Base-by-base conservation (phyloP, 345 rosid genomes). In the Bruguiera parviflora region DNA sequence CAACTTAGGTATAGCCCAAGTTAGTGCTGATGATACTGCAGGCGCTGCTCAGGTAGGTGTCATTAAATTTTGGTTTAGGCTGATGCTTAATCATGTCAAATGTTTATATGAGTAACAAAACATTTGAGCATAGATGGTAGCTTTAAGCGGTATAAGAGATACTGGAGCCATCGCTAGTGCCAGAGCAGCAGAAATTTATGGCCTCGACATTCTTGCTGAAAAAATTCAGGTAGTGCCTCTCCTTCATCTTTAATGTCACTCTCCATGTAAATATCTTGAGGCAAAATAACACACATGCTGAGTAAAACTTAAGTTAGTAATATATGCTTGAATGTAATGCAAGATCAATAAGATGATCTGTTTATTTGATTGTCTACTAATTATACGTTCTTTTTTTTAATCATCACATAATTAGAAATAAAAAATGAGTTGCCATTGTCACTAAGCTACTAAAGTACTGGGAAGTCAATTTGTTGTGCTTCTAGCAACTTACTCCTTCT, bases 181-280 rank as follows among this genome's bases (percentile, higher is more conserved):
- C 63, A 86, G 88, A 60, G 97, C 98, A 62, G 97, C 97, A 66
- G 79, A 83, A 78, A 83, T 94, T 37, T 94, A 94, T 49, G 98
- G 96, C 60, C 92, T 94, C 2, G 76, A 84, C 75, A 77, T 94
- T 80, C 90, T 94, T 58, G 83, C 83, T 4, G 84, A 88, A 69
- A 91, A 91, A 43, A 68, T 94, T 64, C 98, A 91, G 85, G 97
- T 80, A 67, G 80, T 16, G 56, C 60, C 62, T 72, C 65, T 66
- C 21, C 15, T 29, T 35, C 22, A 43, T 7, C 29, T 53, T 69
- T 56, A 29, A 19, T 27, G 9, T 28, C 59, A 13, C 0, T 32
- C 32, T 59, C 2, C 16, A 39, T 15, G 21, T n/a, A 62, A 20
- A 58, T 61, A 67, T 64, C 43, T 64, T 27, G 39, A 68, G 43